phyloP scores from a whole-genome alignment of 768 basidiomycete genomes.

The Amanita rimosa region DNA sequence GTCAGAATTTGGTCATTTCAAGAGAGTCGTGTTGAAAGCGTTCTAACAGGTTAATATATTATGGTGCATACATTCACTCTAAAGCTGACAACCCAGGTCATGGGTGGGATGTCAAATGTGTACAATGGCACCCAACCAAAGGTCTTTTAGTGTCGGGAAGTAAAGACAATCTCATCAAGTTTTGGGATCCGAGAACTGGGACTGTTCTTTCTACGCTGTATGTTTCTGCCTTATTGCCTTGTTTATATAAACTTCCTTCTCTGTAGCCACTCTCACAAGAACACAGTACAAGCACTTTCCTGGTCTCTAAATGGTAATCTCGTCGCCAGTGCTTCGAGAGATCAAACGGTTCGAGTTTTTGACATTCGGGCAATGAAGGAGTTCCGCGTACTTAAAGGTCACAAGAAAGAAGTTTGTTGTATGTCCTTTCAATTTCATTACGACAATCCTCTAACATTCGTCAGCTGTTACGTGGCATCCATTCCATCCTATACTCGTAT shows the following conservation, averaged over 20 bases:
- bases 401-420: constrained; percentile 99
- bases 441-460: not conserved
- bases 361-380: constrained; percentile 99
- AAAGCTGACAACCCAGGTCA: constrained; percentile 47
- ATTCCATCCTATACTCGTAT: constrained; percentile 81
- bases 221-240: constrained; percentile 14
- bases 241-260: not conserved
- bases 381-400: constrained; percentile 82
- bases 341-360: constrained; percentile 91
- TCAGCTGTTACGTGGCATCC: constrained; percentile 95
- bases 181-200: constrained; percentile 96
- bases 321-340: constrained; percentile 89
- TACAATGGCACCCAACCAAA: constrained; percentile 98
- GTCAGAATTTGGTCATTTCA: constrained; percentile 95
- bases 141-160: constrained; percentile 91
- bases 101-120: constrained; percentile 97
- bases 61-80: not conserved
- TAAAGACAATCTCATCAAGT: constrained; percentile 97
- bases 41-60: constrained; percentile 57
- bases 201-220: constrained; percentile 87
- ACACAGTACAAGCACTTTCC: constrained; percentile 83
- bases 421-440: constrained; percentile 19
- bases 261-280: constrained; percentile 88
- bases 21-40: constrained; percentile 80
- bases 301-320: constrained; percentile 96